Conservation (phyloP, 2,329 filamentous ascomycete genomes). For the Ophiostoma ulmi region DNA sequence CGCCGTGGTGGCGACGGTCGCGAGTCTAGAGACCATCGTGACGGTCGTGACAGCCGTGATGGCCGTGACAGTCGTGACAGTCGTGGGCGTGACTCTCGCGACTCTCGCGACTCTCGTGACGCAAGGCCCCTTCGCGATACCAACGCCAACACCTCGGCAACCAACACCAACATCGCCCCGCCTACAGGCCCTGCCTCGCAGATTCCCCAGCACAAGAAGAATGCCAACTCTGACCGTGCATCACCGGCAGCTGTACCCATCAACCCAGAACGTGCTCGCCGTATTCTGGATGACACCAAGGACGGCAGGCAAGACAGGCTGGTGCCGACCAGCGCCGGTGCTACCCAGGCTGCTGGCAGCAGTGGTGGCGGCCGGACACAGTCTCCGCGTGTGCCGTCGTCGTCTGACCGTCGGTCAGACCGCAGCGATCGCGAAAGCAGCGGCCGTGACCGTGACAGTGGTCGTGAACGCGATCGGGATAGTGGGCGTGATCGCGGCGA, state of each 20-base stretch:
- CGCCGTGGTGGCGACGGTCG: conserved; percentile 33
- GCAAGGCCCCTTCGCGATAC: conserved; percentile 23
- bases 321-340: neutral
- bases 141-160: neutral
- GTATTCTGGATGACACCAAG: conserved; percentile 45
- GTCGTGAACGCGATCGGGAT: conserved; percentile 28
- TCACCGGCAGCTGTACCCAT: conserved; percentile 44
- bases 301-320: neutral
- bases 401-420: conserved; percentile 36
- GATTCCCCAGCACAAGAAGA: conserved; percentile 10
- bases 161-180: conserved; percentile 1
- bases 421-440: conserved; percentile 38
- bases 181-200: conserved; percentile 14
- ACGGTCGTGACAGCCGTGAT: conserved; percentile 36
- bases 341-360: neutral
- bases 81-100: conserved; percentile 28
- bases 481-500: conserved; percentile 33
- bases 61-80: conserved; percentile 32
- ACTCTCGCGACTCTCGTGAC: conserved; percentile 36
- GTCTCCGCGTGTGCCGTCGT: conserved; percentile 44
- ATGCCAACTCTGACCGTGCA: conserved; percentile 19
- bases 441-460: conserved; percentile 36
- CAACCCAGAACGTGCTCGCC: conserved; percentile 52
- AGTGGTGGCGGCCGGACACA: conserved; percentile 33
- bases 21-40: conserved; percentile 35